Evolutionary conservation across 2,329 filamentous ascomycete genomes (phyloP).

Genomic region (Hypoxylon sp.): DNA sequence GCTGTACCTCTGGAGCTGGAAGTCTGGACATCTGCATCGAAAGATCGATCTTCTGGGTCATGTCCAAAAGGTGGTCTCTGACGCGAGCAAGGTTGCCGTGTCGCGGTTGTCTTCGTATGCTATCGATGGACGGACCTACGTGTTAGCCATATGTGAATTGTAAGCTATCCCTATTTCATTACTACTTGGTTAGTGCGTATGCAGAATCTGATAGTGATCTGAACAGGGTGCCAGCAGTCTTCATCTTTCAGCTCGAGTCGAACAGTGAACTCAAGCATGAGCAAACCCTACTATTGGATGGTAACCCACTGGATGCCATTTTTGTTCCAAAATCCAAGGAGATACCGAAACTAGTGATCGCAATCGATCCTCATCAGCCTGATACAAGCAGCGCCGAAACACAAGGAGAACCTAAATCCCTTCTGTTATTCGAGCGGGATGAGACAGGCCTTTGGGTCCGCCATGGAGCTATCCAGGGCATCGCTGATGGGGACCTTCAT

Average conservation of each 20-base stretch:
- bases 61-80: slow-evolving; percentile 57
- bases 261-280: slow-evolving; percentile 65
- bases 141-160: slow-evolving; percentile 63
- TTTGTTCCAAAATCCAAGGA: slow-evolving; percentile 33
- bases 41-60: slow-evolving; percentile 67
- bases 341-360: slow-evolving; percentile 56
- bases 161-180: slow-evolving; percentile 55
- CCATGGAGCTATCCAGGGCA: slow-evolving; percentile 22
- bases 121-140: slow-evolving; percentile 49
- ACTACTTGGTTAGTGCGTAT: slow-evolving; percentile 22
- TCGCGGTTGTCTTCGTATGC: slow-evolving; percentile 58
- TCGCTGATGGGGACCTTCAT: slow-evolving; percentile 28
- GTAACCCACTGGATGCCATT: slow-evolving; percentile 74
- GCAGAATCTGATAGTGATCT: slow-evolving; percentile 42
- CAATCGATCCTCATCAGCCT: slow-evolving; percentile 56
- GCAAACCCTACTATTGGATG: slow-evolving; percentile 69
- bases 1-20: slow-evolving; percentile 88
- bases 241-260: slow-evolving; percentile 71
- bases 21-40: slow-evolving; percentile 65
- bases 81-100: slow-evolving; percentile 63
- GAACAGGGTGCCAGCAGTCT: slow-evolving; percentile 71
- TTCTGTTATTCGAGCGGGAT: slow-evolving; percentile 47
- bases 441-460: slow-evolving; percentile 39
- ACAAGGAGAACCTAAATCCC: slow-evolving; percentile 22
- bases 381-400: slow-evolving; percentile 44